A percentile compares a stretch with the other conserved stretches of the same genome.
These are phyloP conservation scores for Chlorella vulgaris DNA, from an alignment of 139 green algal species.

Conservation along the genomic window DNA sequence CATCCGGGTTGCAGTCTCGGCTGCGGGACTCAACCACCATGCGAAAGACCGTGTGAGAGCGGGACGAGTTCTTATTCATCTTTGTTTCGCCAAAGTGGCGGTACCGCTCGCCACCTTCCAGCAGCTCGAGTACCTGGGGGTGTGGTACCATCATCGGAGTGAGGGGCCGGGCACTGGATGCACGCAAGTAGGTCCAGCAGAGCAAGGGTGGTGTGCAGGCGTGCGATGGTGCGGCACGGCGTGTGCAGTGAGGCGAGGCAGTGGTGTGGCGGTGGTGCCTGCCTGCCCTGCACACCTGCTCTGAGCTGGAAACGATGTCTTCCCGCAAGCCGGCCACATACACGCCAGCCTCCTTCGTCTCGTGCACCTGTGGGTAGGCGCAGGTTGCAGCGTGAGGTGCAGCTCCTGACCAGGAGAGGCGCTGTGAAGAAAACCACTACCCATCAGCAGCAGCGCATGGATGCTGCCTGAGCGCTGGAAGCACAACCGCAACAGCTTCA, in stretches of 20 bases:
- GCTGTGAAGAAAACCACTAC: no score
- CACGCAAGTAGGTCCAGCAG: neutral
- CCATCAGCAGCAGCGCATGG: neutral
- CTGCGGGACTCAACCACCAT: conserved; percentile 92
- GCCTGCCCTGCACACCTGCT: conserved; percentile 72
- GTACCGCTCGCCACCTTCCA: conserved; percentile 78
- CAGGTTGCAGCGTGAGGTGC: no score
- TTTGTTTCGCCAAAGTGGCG: conserved; percentile 93
- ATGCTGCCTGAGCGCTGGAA: neutral
- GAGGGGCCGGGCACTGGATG: neutral
- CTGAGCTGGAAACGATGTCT: conserved; percentile 86
- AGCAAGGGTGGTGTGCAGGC: neutral
- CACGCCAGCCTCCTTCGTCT: conserved; percentile 82
- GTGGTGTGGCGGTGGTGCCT: neutral
- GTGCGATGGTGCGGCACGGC: neutral
- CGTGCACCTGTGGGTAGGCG: conserved; percentile 61
- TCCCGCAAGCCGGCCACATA: conserved; percentile 93
- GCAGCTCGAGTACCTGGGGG: conserved; percentile 84
- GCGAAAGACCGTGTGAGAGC: conserved; percentile 94
- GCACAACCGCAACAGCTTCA: neutral
- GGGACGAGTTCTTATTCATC: conserved; percentile 92
- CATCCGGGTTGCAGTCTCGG: conserved; percentile 39
- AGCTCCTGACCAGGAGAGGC: no score
- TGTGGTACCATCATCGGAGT: no score
- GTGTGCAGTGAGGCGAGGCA: neutral